These are phyloP conservation scores for Lupinus albus DNA, from an alignment of 306 rosid genomes.

Conservation along the genomic window DNA sequence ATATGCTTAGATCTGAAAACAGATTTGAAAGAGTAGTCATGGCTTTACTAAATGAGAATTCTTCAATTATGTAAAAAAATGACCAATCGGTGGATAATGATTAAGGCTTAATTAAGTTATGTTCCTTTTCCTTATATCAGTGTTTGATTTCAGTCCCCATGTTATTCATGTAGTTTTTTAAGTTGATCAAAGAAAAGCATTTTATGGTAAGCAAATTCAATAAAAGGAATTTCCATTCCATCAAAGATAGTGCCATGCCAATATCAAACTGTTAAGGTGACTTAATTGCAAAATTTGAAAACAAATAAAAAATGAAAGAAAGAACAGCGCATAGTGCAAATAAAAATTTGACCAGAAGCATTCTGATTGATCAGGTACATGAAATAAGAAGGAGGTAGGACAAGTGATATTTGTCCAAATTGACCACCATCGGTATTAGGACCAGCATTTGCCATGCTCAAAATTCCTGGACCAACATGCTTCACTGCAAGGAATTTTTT, in stretches of 20 bases:
- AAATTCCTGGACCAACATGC: constrained; percentile 87
- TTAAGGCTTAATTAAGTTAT: background rate
- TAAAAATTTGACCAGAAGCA: constrained; percentile 85
- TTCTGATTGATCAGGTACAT: no score
- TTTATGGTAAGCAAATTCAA: constrained; percentile 15
- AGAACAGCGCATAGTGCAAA: constrained; percentile 56
- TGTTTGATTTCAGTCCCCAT: background rate
- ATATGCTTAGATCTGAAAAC: background rate
- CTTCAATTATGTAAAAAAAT: background rate
- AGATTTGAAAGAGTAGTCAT: background rate
- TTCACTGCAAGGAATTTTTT: constrained; percentile 64
- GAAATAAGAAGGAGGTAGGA: no score
- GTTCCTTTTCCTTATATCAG: background rate
- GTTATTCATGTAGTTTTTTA: background rate
- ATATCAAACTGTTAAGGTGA: constrained; percentile 1
- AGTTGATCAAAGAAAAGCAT: background rate
- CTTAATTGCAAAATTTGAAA: constrained; percentile 15
- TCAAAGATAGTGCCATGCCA: constrained; percentile 9
- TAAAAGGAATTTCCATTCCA: background rate
- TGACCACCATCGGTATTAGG: constrained; percentile 87
- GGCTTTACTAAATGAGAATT: background rate
- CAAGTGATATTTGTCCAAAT: no score
- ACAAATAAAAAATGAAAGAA: background rate
- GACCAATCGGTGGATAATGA: background rate
- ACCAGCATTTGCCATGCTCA: constrained; percentile 98